Evolutionary conservation across 1,284 basidiomycete species (phyloP), one percentile per base, ranked within the genome.

Genomic region (Fomitiporia mediterranea): DNA sequence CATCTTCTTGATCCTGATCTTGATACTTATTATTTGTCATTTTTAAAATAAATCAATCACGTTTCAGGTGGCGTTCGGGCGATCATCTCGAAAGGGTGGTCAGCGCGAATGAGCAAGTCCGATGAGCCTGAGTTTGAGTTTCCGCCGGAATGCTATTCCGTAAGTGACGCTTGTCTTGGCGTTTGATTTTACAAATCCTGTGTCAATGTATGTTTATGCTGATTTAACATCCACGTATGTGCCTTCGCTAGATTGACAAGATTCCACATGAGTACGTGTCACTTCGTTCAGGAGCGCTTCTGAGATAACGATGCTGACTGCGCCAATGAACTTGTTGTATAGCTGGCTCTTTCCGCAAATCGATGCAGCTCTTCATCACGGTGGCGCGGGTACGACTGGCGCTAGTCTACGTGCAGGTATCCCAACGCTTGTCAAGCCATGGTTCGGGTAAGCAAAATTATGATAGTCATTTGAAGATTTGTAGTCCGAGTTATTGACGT

Each of bases 71-170:
- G 75, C 60, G 85, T 89, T 1, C 74, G 84, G 28, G 89, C 88
- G 0, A 85, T 91, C 60, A 75, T 91, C 21, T 84, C 83, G 17
- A 88, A 87, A 66, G 89, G 89, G 21, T 91, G 89, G 89, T 84
- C 83, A 0, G 76, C 81, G 9, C 74, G 88, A 23, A 76, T 77
- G 70, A 71, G 65, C 57, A 77, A 72, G 64, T 64, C 67, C 42
- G 68, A 69, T 44, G 68, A 65, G 62, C 68, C 69, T 61, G 70
- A 72, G 35, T 61, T 73, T 51, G 69, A 70, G 27, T 73, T 79
- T 47, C 75, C 76, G 4, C 68, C 72, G 21, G 71, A 77, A 63
- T 74, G 70, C 58, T 79, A 72, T 62, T 62, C 68, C 43, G 70
- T 72, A 54, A 38, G 70, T 61, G 48, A 34, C 27, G 27, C 70